Base-by-base conservation (phyloP, 495 filamentous ascomycete genomes). In the Hypoxylon rickii region DNA sequence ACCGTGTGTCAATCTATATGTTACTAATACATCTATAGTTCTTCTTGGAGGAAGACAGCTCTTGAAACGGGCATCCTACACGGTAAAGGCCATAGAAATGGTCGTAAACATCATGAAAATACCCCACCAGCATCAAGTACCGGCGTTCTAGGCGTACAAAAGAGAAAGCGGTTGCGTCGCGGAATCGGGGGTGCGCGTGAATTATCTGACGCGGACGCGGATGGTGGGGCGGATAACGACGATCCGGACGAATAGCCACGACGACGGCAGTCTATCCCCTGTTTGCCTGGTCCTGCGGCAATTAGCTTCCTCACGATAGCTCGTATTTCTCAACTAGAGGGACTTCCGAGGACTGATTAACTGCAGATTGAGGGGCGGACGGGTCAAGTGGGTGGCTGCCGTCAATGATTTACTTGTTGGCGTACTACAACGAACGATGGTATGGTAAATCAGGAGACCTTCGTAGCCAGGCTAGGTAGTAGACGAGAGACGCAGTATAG, bases 21-120 rank as follows among this genome's bases (percentile, higher is more conserved):
- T 20, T n/a, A 11, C 13, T 12, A 32, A 32, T 11, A 21, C 37
- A 36, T 41, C 16, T 24, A 50, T 41, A 79, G 76, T 96, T 94
- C 87, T 96, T 96, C 88, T 73, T 96, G 70, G 92, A 96, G 71
- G 92, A 96, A 45, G 54, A 77, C 59, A 77, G 71, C 51, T 86
- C 78, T 78, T 93, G 81, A 93, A 86, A 74, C 66, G 69, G 74
- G 71, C 74, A 64, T 59, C 50, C 64, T 58, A n/a, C 65, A 66
- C 44, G 66, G 73, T 59, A 72, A 80, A 55, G 58, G 42, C 46
- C 45, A 56, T 46, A 51, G 47, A 3, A 44, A 72, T 15, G 58
- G 70, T 48, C 55, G 52, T 63, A 42, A 55, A 42, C 52, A 55
- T 44, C 50, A 61, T 54, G 26, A 51, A 22, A 57, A 69, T 53